Conservation (phyloP, 2,329 filamentous ascomycete genomes). For the Fusarium hostae region DNA sequence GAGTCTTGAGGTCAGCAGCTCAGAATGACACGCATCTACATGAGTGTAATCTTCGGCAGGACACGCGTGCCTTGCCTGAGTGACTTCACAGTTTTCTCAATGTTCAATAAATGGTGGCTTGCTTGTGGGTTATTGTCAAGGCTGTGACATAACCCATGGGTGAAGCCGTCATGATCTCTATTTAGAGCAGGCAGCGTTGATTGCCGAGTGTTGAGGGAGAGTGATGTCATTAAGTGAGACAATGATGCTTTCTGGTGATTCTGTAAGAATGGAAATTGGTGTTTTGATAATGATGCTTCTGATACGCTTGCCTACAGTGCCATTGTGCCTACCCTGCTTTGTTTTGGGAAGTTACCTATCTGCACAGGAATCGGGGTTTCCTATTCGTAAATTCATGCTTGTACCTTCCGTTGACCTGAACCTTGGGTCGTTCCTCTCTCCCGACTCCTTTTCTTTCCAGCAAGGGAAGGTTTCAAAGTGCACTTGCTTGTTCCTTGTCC, state of each 20-base stretch:
- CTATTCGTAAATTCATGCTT: neutral
- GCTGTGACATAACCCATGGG: neutral
- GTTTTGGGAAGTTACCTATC: neutral
- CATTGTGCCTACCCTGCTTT: neutral
- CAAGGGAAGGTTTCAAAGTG: neutral
- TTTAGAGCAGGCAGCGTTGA: neutral
- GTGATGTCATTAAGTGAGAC: neutral
- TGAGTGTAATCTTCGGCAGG: slow-evolving; percentile 15
- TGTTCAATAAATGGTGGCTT: slow-evolving; percentile 6
- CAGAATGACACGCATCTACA: slow-evolving; percentile 23
- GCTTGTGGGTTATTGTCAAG: neutral
- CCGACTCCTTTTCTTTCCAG: neutral
- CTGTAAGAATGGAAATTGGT: neutral
- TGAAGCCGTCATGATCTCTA: slow-evolving; percentile 16
- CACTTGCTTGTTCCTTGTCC: neutral
- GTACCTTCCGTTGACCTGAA: neutral
- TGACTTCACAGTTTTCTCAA: neutral
- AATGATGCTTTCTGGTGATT: neutral
- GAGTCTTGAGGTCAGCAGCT: slow-evolving; percentile 33
- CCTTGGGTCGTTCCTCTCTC: neutral
- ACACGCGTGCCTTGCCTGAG: slow-evolving; percentile 2
- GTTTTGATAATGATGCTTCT: neutral
- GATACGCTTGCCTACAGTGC: neutral
- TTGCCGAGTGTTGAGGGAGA: slow-evolving; percentile 1
- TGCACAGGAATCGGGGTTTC: slow-evolving; percentile 4